A percentile compares a stretch with the other conserved stretches of the same genome.
Evolutionary conservation across 2,329 filamentous ascomycete genomes (phyloP).

Genomic region (Colletotrichum endophyticum): DNA sequence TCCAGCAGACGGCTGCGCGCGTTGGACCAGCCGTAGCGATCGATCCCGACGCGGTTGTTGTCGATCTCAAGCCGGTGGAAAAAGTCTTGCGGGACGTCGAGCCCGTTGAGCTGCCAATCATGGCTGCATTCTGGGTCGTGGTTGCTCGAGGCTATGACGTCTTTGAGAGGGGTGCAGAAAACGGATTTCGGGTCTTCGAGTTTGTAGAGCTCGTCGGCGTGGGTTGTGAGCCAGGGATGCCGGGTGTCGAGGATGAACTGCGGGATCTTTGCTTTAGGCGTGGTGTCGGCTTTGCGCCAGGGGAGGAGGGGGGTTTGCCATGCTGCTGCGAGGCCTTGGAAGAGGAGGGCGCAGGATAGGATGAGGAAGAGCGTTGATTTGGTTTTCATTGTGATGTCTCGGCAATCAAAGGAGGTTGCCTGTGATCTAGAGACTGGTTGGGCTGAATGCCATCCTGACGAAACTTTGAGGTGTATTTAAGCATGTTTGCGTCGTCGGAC

Average conservation of each 20-base stretch:
- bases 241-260: neutral
- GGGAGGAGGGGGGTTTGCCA: neutral
- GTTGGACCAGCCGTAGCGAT: neutral
- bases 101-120: neutral
- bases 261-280: neutral
- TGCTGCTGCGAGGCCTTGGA: neutral
- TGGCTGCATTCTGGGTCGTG: neutral
- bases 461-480: neutral
- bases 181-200: neutral
- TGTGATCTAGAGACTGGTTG: accelerated
- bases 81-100: neutral
- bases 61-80: neutral
- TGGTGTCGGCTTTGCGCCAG: neutral
- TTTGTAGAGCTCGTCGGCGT: neutral
- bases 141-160: neutral
- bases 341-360: neutral
- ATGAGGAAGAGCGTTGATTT: neutral
- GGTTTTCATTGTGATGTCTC: neutral
- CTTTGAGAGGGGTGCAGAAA: neutral
- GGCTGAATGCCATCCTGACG: neutral
- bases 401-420: neutral
- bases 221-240: neutral
- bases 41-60: neutral
- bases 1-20: neutral
- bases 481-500: neutral